Conservation (phyloP, 2,329 filamentous ascomycete species). For the Saccharata proteae region DNA sequence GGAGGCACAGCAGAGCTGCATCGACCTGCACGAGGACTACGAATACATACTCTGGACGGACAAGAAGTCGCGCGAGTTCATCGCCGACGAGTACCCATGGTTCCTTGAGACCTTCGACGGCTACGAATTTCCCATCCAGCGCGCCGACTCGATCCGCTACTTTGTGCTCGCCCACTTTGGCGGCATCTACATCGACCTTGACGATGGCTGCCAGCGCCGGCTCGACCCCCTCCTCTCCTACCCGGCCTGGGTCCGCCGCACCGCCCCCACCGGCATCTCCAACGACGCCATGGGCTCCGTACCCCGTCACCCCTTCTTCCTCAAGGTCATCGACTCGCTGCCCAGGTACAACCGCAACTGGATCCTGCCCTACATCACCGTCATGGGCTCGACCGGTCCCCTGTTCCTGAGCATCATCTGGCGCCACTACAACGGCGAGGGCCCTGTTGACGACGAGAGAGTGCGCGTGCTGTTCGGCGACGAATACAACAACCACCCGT, state of each 20-base stretch:
- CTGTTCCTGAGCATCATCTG: constrained; percentile 65
- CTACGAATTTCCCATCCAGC: constrained; percentile 65
- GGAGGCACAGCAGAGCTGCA: constrained; percentile 52
- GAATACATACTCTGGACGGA: constrained; percentile 77
- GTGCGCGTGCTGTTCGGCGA: constrained; percentile 58
- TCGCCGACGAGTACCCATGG: constrained; percentile 56
- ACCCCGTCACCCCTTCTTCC: constrained; percentile 63
- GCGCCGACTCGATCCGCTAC: constrained; percentile 68
- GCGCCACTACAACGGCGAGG: constrained; percentile 55
- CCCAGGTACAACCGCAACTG: constrained; percentile 56
- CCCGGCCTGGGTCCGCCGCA: constrained; percentile 58
- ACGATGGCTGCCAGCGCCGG: constrained; percentile 58
- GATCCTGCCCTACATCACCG: constrained; percentile 60
- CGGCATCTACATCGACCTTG: constrained; percentile 70
- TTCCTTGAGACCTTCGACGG: constrained; percentile 63
- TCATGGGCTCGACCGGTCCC: constrained; percentile 69
- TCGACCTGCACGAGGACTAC: constrained; percentile 56
- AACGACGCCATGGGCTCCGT: constrained; percentile 71
- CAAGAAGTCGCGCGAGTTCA: constrained; percentile 56
- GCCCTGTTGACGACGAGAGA: constrained; percentile 37
- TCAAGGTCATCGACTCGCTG: constrained; percentile 55
- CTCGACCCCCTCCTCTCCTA: constrained; percentile 58
- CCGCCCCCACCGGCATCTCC: constrained; percentile 63
- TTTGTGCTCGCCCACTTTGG: constrained; percentile 67
- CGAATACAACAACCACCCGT: constrained; percentile 55